Evolutionary conservation across 371 early-diverging fungal genomes (phyloP).

Genomic region (Phascolomyces articulosus): DNA sequence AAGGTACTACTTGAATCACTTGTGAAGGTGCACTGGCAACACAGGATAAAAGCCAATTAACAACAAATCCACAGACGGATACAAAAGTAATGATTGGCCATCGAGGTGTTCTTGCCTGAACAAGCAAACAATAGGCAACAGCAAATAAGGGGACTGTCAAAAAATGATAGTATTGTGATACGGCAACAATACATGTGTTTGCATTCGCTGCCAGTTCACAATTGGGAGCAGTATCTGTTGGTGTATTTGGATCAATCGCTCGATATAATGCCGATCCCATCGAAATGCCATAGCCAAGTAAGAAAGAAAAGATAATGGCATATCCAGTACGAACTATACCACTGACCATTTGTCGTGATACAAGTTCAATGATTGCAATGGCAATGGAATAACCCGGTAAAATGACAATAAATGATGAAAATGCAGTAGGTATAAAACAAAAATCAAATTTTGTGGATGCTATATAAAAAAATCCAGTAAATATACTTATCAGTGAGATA

Average conservation of each 20-base stretch:
- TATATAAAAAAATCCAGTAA: neutral
- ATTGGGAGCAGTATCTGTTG: conserved; percentile 15
- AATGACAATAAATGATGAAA: conserved; percentile 59
- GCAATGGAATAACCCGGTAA: conserved; percentile 79
- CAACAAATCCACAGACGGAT: conserved; percentile 32
- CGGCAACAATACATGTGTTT: conserved; percentile 26
- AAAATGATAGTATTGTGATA: conserved; percentile 38
- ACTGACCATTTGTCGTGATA: conserved; percentile 82
- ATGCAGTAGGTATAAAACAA: conserved; percentile 52
- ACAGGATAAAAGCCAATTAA: conserved; percentile 38
- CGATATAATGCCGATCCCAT: conserved; percentile 65
- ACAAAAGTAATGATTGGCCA: conserved; percentile 27
- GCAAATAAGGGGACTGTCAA: conserved; percentile 49
- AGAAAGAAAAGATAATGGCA: conserved; percentile 76
- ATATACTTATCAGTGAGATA: neutral
- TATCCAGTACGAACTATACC: conserved; percentile 86
- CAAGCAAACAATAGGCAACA: conserved; percentile 41
- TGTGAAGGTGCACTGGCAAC: conserved; percentile 51
- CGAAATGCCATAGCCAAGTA: conserved; percentile 79
- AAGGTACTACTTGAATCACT: conserved; percentile 25
- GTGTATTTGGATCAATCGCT: conserved; percentile 30
- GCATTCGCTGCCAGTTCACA: conserved; percentile 28
- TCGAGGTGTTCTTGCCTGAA: conserved; percentile 37
- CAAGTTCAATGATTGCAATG: conserved; percentile 77
- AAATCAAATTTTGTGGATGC: conserved; percentile 30